Base-by-base conservation (phyloP, 106 monocot species). In the Allium fistulosum region DNA sequence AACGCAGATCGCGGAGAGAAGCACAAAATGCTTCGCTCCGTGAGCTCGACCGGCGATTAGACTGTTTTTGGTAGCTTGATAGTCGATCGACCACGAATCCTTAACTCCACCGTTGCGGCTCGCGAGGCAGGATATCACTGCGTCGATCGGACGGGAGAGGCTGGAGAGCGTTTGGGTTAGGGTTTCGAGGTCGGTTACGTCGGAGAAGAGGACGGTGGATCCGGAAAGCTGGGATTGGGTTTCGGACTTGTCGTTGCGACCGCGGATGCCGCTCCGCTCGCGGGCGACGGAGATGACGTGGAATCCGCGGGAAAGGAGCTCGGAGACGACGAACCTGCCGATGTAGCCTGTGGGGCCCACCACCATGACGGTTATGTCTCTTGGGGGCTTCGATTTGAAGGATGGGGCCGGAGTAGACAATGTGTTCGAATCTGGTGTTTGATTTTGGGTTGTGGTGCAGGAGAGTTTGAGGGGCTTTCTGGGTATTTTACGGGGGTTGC, bases 1-100 rank as follows among this genome's bases (percentile, higher is more conserved):
- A 58, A 96, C 95, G 74, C 95, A 96, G 65, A 96, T 88, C 60
- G 95, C 95, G 8, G 95, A 96, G 45, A 96, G 80, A 49, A 96
- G 88, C 17, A 92, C 95, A 69, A 96, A 96, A 63, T 96, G 91
- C 11, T 72, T 8, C 48, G 95, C 95, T 5, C 95, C 95, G 51
- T 61, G 65, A 10, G 67, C 61, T 45, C 86, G 81, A 16, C 80
- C 91, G 51, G 88, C 87, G 47, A 74, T 18, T 48, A 96, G 83
- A 57, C 76, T 86, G 83, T 96, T 88, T 6, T 69, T 66, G 53
- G 88, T 74, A 52, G 95, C 91, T 18, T 62, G 61, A 72, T 96
- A 92, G 72, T 96, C 95, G 62, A 96, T 75, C 49, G 47, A 72
- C 95, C 91, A 88, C 9, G 91, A 92, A 67, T 96, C 95, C 63